phyloP scores from a whole-genome alignment of 1,284 basidiomycete genomes.

The Trichosporon coremiiforme region DNA sequence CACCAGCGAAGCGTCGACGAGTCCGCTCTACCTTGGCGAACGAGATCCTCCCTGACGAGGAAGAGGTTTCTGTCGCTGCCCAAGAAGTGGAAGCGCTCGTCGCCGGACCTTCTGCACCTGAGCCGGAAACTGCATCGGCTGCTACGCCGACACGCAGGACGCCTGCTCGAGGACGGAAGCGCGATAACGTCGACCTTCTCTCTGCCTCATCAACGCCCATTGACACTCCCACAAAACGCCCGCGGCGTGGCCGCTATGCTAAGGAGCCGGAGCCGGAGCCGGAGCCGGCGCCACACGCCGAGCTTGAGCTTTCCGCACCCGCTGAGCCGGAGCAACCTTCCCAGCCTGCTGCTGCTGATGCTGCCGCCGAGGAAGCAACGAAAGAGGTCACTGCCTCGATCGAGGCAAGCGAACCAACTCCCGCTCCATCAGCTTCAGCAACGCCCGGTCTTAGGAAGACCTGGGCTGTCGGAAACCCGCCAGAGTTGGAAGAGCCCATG shows the following conservation, averaged over 20 bases:
- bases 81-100: not conserved
- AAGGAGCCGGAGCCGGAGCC: not conserved
- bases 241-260: slow-evolving; percentile 6
- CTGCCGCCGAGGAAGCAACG: not conserved
- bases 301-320: not conserved
- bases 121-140: not conserved
- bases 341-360: not conserved
- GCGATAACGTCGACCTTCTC: not conserved
- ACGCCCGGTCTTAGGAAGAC: slow-evolving; percentile 10
- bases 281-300: not conserved
- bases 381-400: too few relatives aligned
- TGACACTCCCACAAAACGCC: slow-evolving; percentile 9
- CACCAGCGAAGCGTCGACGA: not conserved
- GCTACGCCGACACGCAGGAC: not conserved
- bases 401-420: not conserved
- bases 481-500: not conserved
- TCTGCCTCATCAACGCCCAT: not conserved
- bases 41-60: not conserved
- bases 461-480: slow-evolving; percentile 9
- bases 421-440: not conserved
- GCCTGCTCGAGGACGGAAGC: not conserved
- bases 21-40: not conserved
- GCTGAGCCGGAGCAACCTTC: not conserved
- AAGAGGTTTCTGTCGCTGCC: not conserved
- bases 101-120: not conserved